Percentiles rank a stretch among this genome's conserved stretches.
These are phyloP conservation scores for Porcisia deanei DNA, from an alignment of 208 protist species.

Conservation along the genomic window DNA sequence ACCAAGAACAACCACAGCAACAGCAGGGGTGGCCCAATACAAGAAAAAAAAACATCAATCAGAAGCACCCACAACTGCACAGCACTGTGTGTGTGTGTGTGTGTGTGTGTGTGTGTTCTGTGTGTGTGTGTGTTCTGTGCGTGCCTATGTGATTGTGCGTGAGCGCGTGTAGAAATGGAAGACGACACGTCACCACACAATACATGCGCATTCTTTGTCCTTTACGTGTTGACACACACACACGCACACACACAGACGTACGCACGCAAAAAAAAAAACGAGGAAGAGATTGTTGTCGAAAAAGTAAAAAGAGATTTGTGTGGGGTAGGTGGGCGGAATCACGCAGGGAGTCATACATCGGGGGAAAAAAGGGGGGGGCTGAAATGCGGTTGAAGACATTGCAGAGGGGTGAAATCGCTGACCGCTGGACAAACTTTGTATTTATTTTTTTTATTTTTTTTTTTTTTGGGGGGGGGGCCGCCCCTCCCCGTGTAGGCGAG, in stretches of 20 bases:
- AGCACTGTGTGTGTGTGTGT: neutral
- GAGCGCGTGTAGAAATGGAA: neutral
- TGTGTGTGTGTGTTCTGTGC: neutral
- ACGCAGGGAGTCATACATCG: too few species aligned
- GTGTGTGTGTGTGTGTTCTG: neutral
- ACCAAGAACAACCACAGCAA: neutral
- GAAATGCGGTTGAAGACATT: too few species aligned
- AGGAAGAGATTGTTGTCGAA: constrained; percentile 1
- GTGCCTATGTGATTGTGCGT: neutral
- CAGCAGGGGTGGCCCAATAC: neutral
- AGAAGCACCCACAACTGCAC: neutral
- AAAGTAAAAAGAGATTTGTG: neutral
- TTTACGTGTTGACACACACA: neutral
- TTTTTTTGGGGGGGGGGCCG: too few species aligned
- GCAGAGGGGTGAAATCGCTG: too few species aligned
- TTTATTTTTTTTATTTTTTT: too few species aligned
- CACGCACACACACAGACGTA: neutral
- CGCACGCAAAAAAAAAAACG: constrained; percentile 3
- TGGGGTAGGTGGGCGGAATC: too few species aligned
- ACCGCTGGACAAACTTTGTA: too few species aligned
- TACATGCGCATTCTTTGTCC: neutral
- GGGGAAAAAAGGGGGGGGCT: too few species aligned
- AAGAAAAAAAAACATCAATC: neutral
- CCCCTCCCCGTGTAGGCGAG: too few species aligned
- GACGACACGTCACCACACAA: neutral